Percentiles rank a stretch among this genome's conserved stretches.
Conservation (phyloP, 345 rosid genomes). For the Pistacia integerrima region DNA sequence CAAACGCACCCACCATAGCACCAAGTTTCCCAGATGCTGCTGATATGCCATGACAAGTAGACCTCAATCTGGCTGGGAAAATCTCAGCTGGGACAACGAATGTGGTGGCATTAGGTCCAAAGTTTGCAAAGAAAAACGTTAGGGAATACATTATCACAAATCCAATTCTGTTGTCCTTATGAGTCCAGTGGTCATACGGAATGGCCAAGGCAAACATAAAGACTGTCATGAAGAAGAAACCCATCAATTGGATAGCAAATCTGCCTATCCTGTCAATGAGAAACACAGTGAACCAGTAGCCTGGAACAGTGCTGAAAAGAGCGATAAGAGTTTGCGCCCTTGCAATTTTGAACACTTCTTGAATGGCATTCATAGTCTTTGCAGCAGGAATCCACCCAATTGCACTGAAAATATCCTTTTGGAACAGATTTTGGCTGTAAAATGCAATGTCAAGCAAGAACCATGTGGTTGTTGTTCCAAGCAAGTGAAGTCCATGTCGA, state of each 20-base stretch:
- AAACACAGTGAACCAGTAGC: slow-evolving; percentile 85
- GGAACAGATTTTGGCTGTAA: slow-evolving; percentile 84
- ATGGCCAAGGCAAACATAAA: slow-evolving; percentile 88
- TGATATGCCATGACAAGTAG: slow-evolving; percentile 91
- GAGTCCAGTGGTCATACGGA: slow-evolving; percentile 86
- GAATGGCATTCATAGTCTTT: slow-evolving; percentile 71
- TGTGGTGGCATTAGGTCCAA: slow-evolving; percentile 89
- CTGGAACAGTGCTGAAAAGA: slow-evolving; percentile 77
- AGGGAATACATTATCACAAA: slow-evolving; percentile 69
- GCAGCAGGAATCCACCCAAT: slow-evolving; percentile 86
- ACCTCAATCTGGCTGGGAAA: slow-evolving; percentile 85
- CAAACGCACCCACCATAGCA: slow-evolving; percentile 90
- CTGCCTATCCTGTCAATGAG: slow-evolving; percentile 70
- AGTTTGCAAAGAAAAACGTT: slow-evolving; percentile 88
- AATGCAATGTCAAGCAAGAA: slow-evolving; percentile 85
- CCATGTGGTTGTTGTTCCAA: slow-evolving; percentile 85
- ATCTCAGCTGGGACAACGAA: slow-evolving; percentile 89
- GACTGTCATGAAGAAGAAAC: slow-evolving; percentile 90
- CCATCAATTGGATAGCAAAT: slow-evolving; percentile 80
- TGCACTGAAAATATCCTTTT: slow-evolving; percentile 84
- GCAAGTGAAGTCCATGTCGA: slow-evolving; percentile 82
- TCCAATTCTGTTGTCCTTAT: slow-evolving; percentile 67
- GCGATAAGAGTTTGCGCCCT: slow-evolving; percentile 88
- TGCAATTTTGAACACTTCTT: slow-evolving; percentile 73
- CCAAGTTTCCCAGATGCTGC: slow-evolving; percentile 84